A percentile compares a stretch with the other conserved stretches of the same genome.
Evolutionary conservation across 352 stramenopile genomes (phyloP).

Genomic region (Sclerospora graminicola): DNA sequence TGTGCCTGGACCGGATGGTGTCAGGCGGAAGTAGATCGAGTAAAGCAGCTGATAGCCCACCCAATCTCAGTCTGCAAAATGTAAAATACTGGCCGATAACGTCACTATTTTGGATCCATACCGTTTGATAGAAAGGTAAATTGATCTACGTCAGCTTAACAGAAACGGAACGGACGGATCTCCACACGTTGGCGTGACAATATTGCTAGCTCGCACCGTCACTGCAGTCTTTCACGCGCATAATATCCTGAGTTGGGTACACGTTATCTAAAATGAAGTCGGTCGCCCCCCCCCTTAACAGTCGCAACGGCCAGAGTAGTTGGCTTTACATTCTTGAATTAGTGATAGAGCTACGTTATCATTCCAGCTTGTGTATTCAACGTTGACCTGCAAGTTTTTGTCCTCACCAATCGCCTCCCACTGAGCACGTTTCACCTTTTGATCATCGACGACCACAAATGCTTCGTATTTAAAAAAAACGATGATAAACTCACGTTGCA

Average conservation of each 20-base stretch:
- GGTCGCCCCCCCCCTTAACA: slow-evolving; percentile 32
- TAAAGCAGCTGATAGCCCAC: slow-evolving; percentile 31
- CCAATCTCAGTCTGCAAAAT: slow-evolving; percentile 15
- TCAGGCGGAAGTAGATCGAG: slow-evolving; percentile 28
- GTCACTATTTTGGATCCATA: slow-evolving; percentile 20
- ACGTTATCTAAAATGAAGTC: slow-evolving; percentile 50
- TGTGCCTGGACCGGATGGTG: slow-evolving; percentile 29
- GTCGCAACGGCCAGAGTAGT: slow-evolving; percentile 33
- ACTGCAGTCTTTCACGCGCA: slow-evolving; percentile 36
- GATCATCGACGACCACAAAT: slow-evolving; percentile 12
- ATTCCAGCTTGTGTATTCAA: slow-evolving; percentile 12
- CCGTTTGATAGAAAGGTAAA: slow-evolving; percentile 16
- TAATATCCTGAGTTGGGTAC: slow-evolving; percentile 30
- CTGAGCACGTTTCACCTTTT: slow-evolving; percentile 8
- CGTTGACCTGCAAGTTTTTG: slow-evolving; percentile 20
- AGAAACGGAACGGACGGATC: slow-evolving; percentile 24
- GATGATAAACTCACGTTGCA: slow-evolving; percentile 13
- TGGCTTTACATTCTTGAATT: slow-evolving; percentile 6
- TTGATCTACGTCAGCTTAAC: slow-evolving; percentile 37
- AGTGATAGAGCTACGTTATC: background rate
- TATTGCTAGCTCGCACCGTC: slow-evolving; percentile 30
- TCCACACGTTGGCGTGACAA: slow-evolving; percentile 17
- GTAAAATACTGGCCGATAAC: slow-evolving; percentile 21
- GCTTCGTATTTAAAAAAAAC: slow-evolving; percentile 18
- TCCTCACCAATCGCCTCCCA: slow-evolving; percentile 21